Evolutionary conservation across 148 eudicot species (phyloP).

Genomic region (Rhododendron ovatum): DNA sequence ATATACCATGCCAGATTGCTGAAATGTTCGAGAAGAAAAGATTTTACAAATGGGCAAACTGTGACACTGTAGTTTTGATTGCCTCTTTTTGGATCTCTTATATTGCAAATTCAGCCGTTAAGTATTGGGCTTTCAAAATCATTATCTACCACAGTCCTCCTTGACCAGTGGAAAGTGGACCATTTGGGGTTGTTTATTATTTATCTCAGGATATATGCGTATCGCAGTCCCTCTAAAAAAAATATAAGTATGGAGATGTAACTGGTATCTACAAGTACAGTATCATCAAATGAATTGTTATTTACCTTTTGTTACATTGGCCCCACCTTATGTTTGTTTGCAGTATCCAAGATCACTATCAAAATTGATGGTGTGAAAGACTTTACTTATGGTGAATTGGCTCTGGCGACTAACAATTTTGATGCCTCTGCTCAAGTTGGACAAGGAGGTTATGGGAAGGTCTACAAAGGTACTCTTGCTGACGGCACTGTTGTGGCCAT

Average conservation of each 20-base stretch:
- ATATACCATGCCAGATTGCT: neutral
- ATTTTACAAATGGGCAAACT: neutral
- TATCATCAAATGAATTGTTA: neutral
- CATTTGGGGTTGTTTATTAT: conserved; percentile 10
- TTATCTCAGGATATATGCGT: neutral
- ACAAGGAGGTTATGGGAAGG: conserved; percentile 92
- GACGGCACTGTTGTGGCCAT: conserved; percentile 64
- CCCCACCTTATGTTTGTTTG: conserved; percentile 5
- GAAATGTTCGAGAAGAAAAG: neutral
- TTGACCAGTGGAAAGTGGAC: neutral
- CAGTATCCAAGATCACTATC: conserved; percentile 63
- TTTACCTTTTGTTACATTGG: neutral
- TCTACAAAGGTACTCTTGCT: conserved; percentile 61
- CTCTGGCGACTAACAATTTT: conserved; percentile 58
- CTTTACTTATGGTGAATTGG: conserved; percentile 63
- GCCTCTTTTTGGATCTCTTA: neutral
- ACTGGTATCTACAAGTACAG: neutral
- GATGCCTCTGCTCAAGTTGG: conserved; percentile 61
- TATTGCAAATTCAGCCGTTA: neutral
- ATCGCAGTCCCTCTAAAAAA: neutral
- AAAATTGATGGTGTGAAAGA: conserved; percentile 77
- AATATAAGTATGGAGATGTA: neutral
- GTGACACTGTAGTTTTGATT: neutral
- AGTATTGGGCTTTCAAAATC: neutral
- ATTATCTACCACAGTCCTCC: neutral